These are phyloP conservation scores for Colletotrichum sp. DNA, from an alignment of 2,329 filamentous ascomycete species.

Conservation along the genomic window DNA sequence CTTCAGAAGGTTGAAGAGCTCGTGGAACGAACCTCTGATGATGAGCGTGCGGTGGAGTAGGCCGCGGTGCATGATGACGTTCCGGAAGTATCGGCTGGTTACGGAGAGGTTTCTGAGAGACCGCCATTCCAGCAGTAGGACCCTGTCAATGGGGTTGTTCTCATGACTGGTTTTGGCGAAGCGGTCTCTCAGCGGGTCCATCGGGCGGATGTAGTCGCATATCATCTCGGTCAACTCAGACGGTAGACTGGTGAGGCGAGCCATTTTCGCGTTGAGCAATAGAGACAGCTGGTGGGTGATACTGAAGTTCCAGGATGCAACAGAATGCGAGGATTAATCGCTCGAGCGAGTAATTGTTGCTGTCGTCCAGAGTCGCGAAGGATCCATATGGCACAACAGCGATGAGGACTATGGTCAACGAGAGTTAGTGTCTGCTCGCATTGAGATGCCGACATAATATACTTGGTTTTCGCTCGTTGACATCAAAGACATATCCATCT, in stretches of 20 bases:
- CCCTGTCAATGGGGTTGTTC: background rate
- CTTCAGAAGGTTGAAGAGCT: background rate
- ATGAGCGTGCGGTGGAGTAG: background rate
- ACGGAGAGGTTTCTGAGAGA: background rate
- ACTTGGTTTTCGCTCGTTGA: no score
- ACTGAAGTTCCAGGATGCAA: rapidly evolving
- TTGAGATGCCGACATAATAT: no score
- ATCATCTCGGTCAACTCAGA: background rate
- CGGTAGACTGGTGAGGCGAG: background rate
- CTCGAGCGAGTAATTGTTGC: background rate
- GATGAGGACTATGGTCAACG: no score
- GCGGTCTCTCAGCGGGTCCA: background rate
- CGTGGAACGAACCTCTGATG: background rate
- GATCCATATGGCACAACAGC: background rate
- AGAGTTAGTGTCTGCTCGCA: no score
- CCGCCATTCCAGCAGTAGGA: background rate
- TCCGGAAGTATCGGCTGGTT: background rate
- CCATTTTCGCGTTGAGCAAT: background rate
- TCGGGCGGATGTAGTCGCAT: background rate
- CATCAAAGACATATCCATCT: no score
- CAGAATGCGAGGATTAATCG: rapidly evolving
- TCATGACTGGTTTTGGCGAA: background rate
- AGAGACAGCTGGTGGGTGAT: rapidly evolving
- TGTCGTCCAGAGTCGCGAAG: no score
- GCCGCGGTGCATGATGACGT: background rate